Conservation (phyloP, 495 filamentous ascomycete species). For the Hyaloscypha variabilis region DNA sequence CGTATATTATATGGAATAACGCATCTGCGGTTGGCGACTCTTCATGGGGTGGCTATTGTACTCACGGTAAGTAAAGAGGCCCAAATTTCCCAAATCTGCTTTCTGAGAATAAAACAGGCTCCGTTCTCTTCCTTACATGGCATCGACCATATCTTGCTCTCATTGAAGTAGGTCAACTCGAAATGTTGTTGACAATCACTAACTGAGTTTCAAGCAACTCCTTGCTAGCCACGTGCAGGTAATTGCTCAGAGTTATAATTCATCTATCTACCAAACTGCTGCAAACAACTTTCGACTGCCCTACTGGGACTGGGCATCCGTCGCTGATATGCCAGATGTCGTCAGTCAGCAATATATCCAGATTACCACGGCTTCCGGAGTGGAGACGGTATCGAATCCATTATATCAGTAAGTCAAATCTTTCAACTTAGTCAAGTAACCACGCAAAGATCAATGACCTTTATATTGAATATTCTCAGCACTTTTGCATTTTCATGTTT, state of each 20-base stretch:
- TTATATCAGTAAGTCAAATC: slow-evolving; percentile 31
- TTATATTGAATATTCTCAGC: too few species aligned
- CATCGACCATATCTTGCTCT: slow-evolving; percentile 52
- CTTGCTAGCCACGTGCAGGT: slow-evolving; percentile 38
- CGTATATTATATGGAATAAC: slow-evolving; percentile 50
- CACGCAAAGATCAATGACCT: background rate
- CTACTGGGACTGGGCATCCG: slow-evolving; percentile 61
- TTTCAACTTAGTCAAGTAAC: background rate
- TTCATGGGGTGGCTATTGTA: slow-evolving; percentile 47
- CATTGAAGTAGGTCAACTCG: slow-evolving; percentile 38
- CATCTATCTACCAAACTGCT: slow-evolving; percentile 39
- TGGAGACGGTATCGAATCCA: slow-evolving; percentile 38
- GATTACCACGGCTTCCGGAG: slow-evolving; percentile 41
- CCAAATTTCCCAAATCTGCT: background rate
- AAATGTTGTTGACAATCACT: slow-evolving; percentile 4
- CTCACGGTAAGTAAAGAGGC: slow-evolving; percentile 34
- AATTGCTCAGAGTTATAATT: slow-evolving; percentile 56
- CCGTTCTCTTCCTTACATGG: slow-evolving; percentile 46
- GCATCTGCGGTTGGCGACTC: slow-evolving; percentile 33
- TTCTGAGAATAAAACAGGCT: slow-evolving; percentile 9
- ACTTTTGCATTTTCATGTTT: too few species aligned
- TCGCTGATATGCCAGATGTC: slow-evolving; percentile 37
- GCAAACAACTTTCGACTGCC: slow-evolving; percentile 52
- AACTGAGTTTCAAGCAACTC: slow-evolving; percentile 28
- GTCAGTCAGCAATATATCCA: slow-evolving; percentile 39